These are phyloP conservation scores for Citeromyces nyonsensis DNA, from an alignment of 805 yeast species.

Conservation along the genomic window DNA sequence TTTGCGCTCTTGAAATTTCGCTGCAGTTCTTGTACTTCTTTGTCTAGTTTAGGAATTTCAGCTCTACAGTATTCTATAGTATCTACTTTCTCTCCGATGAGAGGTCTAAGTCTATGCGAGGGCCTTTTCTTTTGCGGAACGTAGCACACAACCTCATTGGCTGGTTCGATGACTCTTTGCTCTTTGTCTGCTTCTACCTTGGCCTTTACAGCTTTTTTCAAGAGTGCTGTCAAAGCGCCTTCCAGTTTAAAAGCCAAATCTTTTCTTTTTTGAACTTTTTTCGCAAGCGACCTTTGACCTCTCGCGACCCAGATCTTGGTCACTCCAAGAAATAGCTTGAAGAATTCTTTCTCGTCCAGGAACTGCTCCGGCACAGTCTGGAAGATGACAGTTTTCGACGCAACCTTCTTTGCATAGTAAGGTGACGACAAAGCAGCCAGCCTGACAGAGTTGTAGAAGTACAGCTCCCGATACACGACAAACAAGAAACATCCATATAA, in stretches of 20 bases:
- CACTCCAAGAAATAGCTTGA: conserved; percentile 70
- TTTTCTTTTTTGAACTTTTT: conserved; percentile 43
- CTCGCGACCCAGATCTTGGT: conserved; percentile 71
- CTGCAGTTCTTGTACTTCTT: conserved; percentile 42
- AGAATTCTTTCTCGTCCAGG: conserved; percentile 56
- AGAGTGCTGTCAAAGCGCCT: conserved; percentile 38
- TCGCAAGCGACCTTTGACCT: conserved; percentile 34
- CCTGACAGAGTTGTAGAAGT: conserved; percentile 61
- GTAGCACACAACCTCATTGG: conserved; percentile 33
- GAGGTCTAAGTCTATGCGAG: conserved; percentile 20
- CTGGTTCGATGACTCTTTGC: conserved; percentile 26
- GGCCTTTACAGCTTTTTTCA: conserved; percentile 49
- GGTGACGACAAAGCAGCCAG: conserved; percentile 73
- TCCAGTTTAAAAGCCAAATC: conserved; percentile 50
- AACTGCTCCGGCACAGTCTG: conserved; percentile 71
- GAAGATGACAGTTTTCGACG: conserved; percentile 73
- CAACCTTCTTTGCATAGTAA: conserved; percentile 52
- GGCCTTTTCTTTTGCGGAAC: conserved; percentile 62
- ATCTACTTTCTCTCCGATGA: conserved; percentile 47
- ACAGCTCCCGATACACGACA: conserved; percentile 70
- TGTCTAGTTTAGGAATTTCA: conserved; percentile 38
- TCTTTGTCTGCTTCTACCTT: conserved; percentile 55
- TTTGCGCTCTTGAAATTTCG: conserved; percentile 23
- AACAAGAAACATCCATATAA: conserved; percentile 59
- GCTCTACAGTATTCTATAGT: conserved; percentile 41